phyloP scores from a whole-genome alignment of 1,139 yeast species.

The Suhomyces wounanorum region DNA sequence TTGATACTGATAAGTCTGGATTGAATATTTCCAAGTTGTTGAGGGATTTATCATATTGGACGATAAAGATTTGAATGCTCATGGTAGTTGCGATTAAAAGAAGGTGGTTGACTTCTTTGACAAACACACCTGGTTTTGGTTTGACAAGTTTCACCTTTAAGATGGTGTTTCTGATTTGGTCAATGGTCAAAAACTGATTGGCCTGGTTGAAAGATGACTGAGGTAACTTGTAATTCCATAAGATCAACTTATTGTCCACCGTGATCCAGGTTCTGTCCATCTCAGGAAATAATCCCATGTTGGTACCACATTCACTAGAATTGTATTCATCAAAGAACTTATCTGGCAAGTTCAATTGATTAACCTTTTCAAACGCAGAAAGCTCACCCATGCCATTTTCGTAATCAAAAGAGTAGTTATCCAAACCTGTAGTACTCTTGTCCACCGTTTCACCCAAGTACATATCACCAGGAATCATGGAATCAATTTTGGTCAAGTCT shows the following conservation, averaged over 20 bases:
- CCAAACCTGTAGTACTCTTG: slow-evolving; percentile 42
- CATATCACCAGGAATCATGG: slow-evolving; percentile 48
- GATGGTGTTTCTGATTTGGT: slow-evolving; percentile 78
- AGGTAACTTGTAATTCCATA: slow-evolving; percentile 78
- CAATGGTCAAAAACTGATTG: slow-evolving; percentile 75
- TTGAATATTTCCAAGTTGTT: slow-evolving; percentile 72
- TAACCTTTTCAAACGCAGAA: slow-evolving; percentile 76
- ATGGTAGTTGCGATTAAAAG: slow-evolving; percentile 78
- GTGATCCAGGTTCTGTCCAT: slow-evolving; percentile 87
- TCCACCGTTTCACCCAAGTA: slow-evolving; percentile 42
- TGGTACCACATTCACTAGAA: slow-evolving; percentile 65
- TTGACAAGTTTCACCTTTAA: slow-evolving; percentile 72
- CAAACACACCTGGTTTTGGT: slow-evolving; percentile 81
- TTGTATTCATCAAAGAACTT: slow-evolving; percentile 75
- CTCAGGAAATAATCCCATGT: slow-evolving; percentile 83
- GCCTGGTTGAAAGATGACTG: slow-evolving; percentile 51
- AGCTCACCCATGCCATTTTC: slow-evolving; percentile 52
- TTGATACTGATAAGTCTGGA: slow-evolving; percentile 78
- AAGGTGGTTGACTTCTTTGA: slow-evolving; percentile 70
- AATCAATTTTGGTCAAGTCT: slow-evolving; percentile 47
- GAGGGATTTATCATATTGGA: slow-evolving; percentile 54
- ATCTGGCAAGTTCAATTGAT: slow-evolving; percentile 77
- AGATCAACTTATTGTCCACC: slow-evolving; percentile 74
- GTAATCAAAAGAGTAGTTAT: slow-evolving; percentile 46
- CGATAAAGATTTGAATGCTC: slow-evolving; percentile 76